These are phyloP conservation scores for Austroboletus eburneus DNA, from an alignment of 768 basidiomycete genomes.

Conservation along the genomic window DNA sequence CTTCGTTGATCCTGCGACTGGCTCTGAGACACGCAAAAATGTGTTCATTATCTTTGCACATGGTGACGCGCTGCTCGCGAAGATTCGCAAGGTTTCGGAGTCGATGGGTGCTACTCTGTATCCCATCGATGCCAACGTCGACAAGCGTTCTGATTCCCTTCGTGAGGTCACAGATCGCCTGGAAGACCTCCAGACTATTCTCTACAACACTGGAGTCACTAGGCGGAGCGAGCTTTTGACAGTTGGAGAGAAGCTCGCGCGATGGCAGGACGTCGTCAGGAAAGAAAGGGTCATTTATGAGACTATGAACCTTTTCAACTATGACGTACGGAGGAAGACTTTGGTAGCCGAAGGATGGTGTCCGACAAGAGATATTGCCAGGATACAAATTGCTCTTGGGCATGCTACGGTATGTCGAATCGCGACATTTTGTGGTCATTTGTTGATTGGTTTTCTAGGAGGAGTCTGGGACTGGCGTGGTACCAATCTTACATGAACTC, in stretches of 20 bases:
- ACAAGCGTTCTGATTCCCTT: conserved; percentile 87
- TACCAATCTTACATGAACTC: conserved; percentile 89
- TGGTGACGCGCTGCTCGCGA: conserved; percentile 85
- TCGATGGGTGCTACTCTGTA: conserved; percentile 99
- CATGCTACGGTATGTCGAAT: conserved; percentile 68
- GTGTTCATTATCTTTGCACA: conserved; percentile 99
- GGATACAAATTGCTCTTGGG: conserved; percentile 82
- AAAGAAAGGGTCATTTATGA: conserved; percentile 97
- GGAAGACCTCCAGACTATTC: conserved; percentile 84
- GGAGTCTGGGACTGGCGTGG: conserved; percentile 87
- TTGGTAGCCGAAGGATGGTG: conserved; percentile 98
- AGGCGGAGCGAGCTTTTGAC: conserved; percentile 78
- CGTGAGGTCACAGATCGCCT: conserved; percentile 84
- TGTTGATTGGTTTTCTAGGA: conserved; percentile 41
- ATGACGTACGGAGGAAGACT: conserved; percentile 90
- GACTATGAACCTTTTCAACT: conserved; percentile 93
- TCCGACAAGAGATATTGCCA: conserved; percentile 84
- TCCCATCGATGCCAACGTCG: conserved; percentile 91
- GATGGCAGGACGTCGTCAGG: conserved; percentile 91
- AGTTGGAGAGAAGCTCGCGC: conserved; percentile 78
- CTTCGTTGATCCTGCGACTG: conserved; percentile 83
- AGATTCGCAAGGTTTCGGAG: conserved; percentile 97
- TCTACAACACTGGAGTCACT: conserved; percentile 85
- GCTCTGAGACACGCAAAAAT: conserved; percentile 87
- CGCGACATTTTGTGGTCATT: not conserved